Base-by-base conservation (phyloP, 768 basidiomycete genomes). In the Cystofilobasidium ferigula region DNA sequence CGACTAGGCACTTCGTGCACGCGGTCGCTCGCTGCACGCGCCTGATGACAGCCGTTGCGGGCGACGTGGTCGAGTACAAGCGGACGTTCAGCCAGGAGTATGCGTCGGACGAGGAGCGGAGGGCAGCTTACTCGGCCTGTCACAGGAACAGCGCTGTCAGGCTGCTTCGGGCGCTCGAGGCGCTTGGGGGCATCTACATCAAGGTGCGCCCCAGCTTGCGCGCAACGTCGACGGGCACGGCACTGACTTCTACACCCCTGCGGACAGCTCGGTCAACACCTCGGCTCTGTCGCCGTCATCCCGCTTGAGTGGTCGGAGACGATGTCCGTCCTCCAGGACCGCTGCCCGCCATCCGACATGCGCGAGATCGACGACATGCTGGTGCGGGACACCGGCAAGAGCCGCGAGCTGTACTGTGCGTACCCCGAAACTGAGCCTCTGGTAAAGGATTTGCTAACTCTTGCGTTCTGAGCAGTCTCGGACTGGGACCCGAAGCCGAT, bases 401-500 rank as follows among this genome's bases (percentile, higher is more conserved):
- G 61, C 13, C 34, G 62, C 14, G 67, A 68, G 28, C 32, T 68
- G 9, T 68, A 40, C 45, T 68, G 61, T 62, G 45, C 30, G 61
- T 54, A 34, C 22, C 45, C 30, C 24, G 32, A 61, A 5, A 13
- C 13, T 0, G 18, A 32, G 22, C 12, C 57, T 18, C 9, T n/a
- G 8, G n/a, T 10, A 40, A 34, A 28, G 8, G 28, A 18, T 16
- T 13, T 32, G 1, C 8, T 30, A 10, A 34, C 54, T 22, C 24
- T 34, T 10, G 4, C 6, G 13, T 26, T 36, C 30, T 26, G 26
- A 14, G 9, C 45, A 62, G 61, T 98, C 72, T 83, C 84, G 16
- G 83, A 89, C 67, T 94, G 98, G 73, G 85, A 95, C 70, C 84
- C 84, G 6, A 78, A 80, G 22, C 95, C 95, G 9, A 88, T 98